A percentile compares a stretch with the other conserved stretches of the same genome.
Evolutionary conservation across 1,139 yeast genomes (phyloP).

Genomic region (Yamadazyma sp.): DNA sequence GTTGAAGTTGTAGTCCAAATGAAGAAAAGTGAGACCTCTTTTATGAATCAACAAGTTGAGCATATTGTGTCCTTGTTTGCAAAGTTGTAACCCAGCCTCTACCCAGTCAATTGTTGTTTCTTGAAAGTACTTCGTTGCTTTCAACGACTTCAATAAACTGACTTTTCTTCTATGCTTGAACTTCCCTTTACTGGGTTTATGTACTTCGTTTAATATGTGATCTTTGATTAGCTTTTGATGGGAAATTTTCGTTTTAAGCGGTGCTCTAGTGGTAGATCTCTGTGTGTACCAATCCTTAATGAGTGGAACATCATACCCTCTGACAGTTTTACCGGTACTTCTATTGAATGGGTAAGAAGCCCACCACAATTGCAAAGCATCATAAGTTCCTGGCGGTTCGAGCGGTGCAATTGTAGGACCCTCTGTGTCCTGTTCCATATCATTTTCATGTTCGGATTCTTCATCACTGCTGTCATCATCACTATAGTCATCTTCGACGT

Average conservation of each 20-base stretch:
- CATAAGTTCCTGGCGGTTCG: slow-evolving; percentile 45
- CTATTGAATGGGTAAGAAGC: slow-evolving; percentile 86
- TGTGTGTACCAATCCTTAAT: slow-evolving; percentile 81
- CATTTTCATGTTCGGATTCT: slow-evolving; percentile 5
- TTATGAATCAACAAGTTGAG: slow-evolving; percentile 85
- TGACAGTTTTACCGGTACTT: slow-evolving; percentile 64
- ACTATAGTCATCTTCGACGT: slow-evolving; percentile 18
- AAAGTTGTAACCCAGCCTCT: slow-evolving; percentile 93
- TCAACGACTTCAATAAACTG: slow-evolving; percentile 65
- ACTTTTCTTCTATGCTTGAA: slow-evolving; percentile 44
- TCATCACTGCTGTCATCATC: slow-evolving; percentile 22
- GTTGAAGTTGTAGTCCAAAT: slow-evolving; percentile 92
- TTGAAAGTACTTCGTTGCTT: slow-evolving; percentile 83
- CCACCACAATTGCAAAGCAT: slow-evolving; percentile 67
- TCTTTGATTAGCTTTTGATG: slow-evolving; percentile 83
- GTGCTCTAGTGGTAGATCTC: slow-evolving; percentile 58
- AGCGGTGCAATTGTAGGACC: slow-evolving; percentile 15
- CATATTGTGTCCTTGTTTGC: slow-evolving; percentile 94
- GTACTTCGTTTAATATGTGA: slow-evolving; percentile 71
- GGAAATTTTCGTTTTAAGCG: slow-evolving; percentile 79
- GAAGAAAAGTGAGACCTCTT: slow-evolving; percentile 88
- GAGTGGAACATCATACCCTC: slow-evolving; percentile 90
- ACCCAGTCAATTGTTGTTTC: slow-evolving; percentile 96
- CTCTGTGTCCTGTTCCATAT: slow-evolving; percentile 7
- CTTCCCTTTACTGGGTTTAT: slow-evolving; percentile 31